Base-by-base conservation (phyloP, 352 stramenopile species). In the Discostella stelligera region DNA sequence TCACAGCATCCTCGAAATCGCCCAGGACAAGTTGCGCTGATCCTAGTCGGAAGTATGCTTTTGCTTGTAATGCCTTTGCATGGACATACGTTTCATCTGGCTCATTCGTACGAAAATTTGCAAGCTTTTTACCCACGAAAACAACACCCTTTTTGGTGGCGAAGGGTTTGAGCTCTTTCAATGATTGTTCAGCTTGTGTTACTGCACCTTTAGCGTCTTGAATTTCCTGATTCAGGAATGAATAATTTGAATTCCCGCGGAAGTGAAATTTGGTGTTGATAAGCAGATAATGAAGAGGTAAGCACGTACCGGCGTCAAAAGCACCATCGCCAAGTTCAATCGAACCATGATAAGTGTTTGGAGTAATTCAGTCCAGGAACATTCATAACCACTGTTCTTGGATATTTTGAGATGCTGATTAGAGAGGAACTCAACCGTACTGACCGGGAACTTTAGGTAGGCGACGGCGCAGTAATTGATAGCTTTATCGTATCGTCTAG, bases 31-130 rank as follows among this genome's bases (percentile, higher is more conserved):
- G 69, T 49, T 90, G 73, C 7, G 79, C 84, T 10, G 78, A 88
- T 37, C 87, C 87, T 14, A 90, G 59, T 37, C 87, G 82, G 71
- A 93, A 93, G 69, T 80, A 90, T 23, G 83, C 85, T 48, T 93
- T 93, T 5, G 87, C 77, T 79, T 89, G 61, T 23, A 93, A 65
- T 27, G 32, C 55, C 41, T 84, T 85, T 0, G 85, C 74, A 27
- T 88, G 71, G 1, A 49, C 32, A 39, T 81, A 92, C 0, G 80
- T 89, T 27, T 64, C 44, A 52, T 79, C 20, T 30, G 82, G 77
- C 46, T 89, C 78, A 39, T 85, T 67, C 20, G 74, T 50, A 0
- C 70, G 30, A 32, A 53, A 53, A 37, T 78, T 67, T 20, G 77
- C 60, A n/a, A 80, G 46, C 27, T 88, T 84, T n/a, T 65, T 77